Base-by-base conservation (phyloP, 176 grass and related monocot species). In the Themeda triandra region DNA sequence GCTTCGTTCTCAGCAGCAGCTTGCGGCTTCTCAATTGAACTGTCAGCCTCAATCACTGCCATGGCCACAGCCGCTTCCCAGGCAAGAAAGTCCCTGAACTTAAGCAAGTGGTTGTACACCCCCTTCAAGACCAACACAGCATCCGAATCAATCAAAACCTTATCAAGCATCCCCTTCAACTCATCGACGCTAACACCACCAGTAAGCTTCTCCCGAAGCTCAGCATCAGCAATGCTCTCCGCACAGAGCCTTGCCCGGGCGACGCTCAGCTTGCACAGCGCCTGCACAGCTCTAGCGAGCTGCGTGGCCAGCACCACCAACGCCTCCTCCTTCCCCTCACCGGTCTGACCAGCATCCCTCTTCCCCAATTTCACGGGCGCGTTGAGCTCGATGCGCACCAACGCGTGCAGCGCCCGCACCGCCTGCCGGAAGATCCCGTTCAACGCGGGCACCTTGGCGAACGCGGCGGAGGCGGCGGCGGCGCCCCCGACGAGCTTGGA, bases 51-150 rank as follows among this genome's bases (percentile, higher is more conserved):
- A 41, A 96, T 92, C 28, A 87, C 82, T 21, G 80, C 91, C 82
- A 99, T 87, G 44, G 89, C 93, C 44, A 94, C 41, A 63, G 86
- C 93, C 58, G 96, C 96, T 82, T 99, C 96, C 96, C 93, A 96
- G 9, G 96, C 86, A 84, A 99, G 89, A 42, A 96, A 74, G 35
- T 84, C 81, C 73, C 93, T 90, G 59, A 92, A 92, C 85, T 96
- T 96, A 69, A 99, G 87, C 88, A 99, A 77, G 76, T 77, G 18
- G 42, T 59, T 77, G 82, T 99, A 94, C 6, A 92, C 89, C 23
- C 66, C 84, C n/a, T 87, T 71, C 63, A 94, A 80, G 45, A 86
- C 69, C 0, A 33, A 77, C 27, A 92, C 70, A 33, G 77, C 80
- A 84, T 92, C 84, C 12, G 84, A 91, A 40, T 91, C 89, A 54